A percentile compares a stretch with the other conserved stretches of the same genome.
Conservation (phyloP, 805 yeast species). For the Kazachstania psychrophila region DNA sequence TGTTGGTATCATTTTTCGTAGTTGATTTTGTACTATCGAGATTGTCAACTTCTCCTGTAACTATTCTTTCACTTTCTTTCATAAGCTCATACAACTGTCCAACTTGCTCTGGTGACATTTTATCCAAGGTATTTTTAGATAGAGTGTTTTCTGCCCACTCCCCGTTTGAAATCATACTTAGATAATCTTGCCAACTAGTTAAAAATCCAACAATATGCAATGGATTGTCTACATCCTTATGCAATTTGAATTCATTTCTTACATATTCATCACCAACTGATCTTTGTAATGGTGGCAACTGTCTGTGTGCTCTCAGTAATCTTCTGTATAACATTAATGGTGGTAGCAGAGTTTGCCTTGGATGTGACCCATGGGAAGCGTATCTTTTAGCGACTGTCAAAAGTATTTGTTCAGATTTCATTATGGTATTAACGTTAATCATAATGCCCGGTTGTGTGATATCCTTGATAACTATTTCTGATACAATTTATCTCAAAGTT, state of each 20-base stretch:
- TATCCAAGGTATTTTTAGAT: slow-evolving; percentile 56
- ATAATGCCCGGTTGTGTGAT: no score
- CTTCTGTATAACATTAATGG: slow-evolving; percentile 72
- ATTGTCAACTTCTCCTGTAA: no score
- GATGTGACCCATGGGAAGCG: slow-evolving; percentile 2
- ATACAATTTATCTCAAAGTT: no score
- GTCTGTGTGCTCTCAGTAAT: slow-evolving; percentile 71
- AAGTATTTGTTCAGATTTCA: no score
- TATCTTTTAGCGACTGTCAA: not conserved
- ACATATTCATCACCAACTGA: slow-evolving; percentile 86
- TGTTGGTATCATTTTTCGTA: no score
- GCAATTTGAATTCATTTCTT: slow-evolving; percentile 80
- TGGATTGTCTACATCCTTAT: slow-evolving; percentile 75
- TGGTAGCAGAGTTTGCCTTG: slow-evolving; percentile 38
- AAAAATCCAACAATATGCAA: slow-evolving; percentile 88
- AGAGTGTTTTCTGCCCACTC: slow-evolving; percentile 57
- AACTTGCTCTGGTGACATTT: slow-evolving; percentile 85
- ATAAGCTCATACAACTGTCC: slow-evolving; percentile 72
- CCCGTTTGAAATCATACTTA: slow-evolving; percentile 48
- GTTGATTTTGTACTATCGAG: no score
- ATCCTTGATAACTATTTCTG: no score
- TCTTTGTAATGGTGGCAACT: slow-evolving; percentile 59
- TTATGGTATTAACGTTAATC: no score
- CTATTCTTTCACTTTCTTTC: slow-evolving; percentile 46
- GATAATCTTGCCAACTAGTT: slow-evolving; percentile 88